phyloP scores from a whole-genome alignment of 768 basidiomycete species.

The Russula sp. region DNA sequence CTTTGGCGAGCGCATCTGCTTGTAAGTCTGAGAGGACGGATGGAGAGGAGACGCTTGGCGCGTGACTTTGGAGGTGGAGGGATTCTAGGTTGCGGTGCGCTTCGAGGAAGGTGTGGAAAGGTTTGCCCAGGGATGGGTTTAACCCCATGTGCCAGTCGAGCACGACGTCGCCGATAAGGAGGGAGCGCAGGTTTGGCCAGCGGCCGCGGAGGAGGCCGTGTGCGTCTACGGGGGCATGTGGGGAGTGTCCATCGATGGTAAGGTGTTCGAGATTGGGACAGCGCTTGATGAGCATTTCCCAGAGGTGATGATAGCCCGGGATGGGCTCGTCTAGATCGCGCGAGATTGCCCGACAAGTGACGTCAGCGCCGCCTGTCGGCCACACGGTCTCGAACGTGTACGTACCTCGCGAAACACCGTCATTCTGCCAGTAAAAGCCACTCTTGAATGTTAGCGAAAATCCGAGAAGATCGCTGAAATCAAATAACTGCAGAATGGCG shows the following conservation, averaged over 20 bases:
- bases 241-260: conserved; percentile 51
- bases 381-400: not conserved
- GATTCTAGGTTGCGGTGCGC: conserved; percentile 52
- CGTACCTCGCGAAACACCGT: conserved; percentile 56
- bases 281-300: conserved; percentile 66
- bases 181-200: conserved; percentile 62
- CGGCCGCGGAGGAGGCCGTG: conserved; percentile 55
- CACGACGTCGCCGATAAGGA: conserved; percentile 63
- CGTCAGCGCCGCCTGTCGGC: not conserved
- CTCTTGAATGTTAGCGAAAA: conserved; percentile 60
- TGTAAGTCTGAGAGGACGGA: conserved; percentile 31
- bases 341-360: conserved; percentile 5
- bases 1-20: conserved; percentile 25
- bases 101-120: conserved; percentile 67
- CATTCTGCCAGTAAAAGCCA: conserved; percentile 61
- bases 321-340: conserved; percentile 43
- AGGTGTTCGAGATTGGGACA: conserved; percentile 69
- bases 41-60: conserved; percentile 26
- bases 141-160: conserved; percentile 50
- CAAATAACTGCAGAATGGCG: conserved; percentile 50
- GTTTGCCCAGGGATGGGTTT: conserved; percentile 44
- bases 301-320: conserved; percentile 51
- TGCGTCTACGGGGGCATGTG: conserved; percentile 52
- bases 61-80: conserved; percentile 48
- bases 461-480: conserved; percentile 59